Base-by-base conservation (phyloP, 352 stramenopile species). In the Phytopythium kandeliae region DNA sequence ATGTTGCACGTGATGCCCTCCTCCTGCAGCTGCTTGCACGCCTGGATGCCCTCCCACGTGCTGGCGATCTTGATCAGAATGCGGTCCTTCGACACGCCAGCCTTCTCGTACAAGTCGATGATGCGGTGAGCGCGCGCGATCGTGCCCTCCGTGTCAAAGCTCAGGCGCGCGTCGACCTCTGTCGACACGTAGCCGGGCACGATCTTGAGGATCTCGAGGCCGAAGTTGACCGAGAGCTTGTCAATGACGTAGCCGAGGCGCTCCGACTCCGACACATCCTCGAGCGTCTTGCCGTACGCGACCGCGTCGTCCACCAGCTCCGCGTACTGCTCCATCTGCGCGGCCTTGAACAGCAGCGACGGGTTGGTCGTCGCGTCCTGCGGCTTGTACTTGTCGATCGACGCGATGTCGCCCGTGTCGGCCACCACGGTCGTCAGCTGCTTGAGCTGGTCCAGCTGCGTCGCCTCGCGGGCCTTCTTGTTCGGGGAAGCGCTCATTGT, bases 351-450 rank as follows among this genome's bases (percentile, higher is more conserved):
- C 42, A 99, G 95, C 42, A 99, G 81, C 63, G 87, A 98, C 40
- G 97, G 97, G 77, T 99, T 99, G 22, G 97, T 99, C 11, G 97
- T 99, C 35, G 97, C 97, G 84, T 99, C 96, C 72, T 98, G 89
- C 51, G 95, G 95, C 66, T 92, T 91, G 74, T 84, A 95, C 71
- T 93, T 94, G 64, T 86, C 83, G 51, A 93, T 96, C 57, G 85
- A 90, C 58, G 74, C 72, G 56, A 96, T 86, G 71, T 99, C 97
- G 43, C 97, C 97, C 48, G 96, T 99, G 78, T 99, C 97, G 30
- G 94, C 93, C 33, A 99, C 97, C 38, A 99, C 90, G 25, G 95
- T 98, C 26, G 96, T 99, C 53, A 98, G 81, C 65, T 97, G 69
- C 69, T 98, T 98, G 22, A 99, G 83, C 71, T 98, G 84, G 60